Evolutionary conservation across 1,139 yeast species (phyloP), one percentile per base, ranked within the genome.

Genomic region (Kodamaea ohmeri): DNA sequence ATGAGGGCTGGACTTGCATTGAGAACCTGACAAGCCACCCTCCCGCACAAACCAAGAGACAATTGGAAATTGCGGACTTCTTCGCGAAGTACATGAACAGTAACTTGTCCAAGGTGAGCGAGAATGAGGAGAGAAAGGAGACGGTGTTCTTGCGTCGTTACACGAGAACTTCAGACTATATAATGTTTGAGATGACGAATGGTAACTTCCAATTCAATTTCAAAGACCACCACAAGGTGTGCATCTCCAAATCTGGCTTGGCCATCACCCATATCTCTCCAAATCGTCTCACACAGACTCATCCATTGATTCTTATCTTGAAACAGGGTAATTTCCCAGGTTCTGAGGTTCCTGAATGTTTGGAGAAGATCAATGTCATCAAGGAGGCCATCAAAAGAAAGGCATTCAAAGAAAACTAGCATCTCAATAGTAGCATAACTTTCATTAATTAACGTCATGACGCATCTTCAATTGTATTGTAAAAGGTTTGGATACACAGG

Each of bases 171-270:
- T 74, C 81, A 38, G 82, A 80, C 44, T 87, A 77, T 59, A 88
- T 89, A 41, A 85, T 90, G 95, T 92, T 94, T 66, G 95, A 88
- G 60, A 67, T 92, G 69, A 87, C 95, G 55, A 88, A 89, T 57
- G 97, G 96, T 15, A 83, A 88, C 34, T 80, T 85, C 63, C 98
- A 92, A 61, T 89, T 89, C 65, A 92, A 92, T 63, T 92, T 92
- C 63, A 85, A 85, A 56, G 98, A 92, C 63, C 98, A 92, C 56
- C 90, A 85, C 63, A 92, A 92, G 63, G 67, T 90, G 42, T 82
- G 95, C 46, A 61, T 90, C 31, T 83, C 92, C 33, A 82, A 82
- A 49, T 71, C 78, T 39, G 97, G 96, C 14, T 72, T 76, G 47
- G 80, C 80, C 33, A 73, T 90, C 27, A 87, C 95, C 26, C 88